Conservation (phyloP, 2,329 filamentous ascomycete genomes). For the Hysterium pulicare region DNA sequence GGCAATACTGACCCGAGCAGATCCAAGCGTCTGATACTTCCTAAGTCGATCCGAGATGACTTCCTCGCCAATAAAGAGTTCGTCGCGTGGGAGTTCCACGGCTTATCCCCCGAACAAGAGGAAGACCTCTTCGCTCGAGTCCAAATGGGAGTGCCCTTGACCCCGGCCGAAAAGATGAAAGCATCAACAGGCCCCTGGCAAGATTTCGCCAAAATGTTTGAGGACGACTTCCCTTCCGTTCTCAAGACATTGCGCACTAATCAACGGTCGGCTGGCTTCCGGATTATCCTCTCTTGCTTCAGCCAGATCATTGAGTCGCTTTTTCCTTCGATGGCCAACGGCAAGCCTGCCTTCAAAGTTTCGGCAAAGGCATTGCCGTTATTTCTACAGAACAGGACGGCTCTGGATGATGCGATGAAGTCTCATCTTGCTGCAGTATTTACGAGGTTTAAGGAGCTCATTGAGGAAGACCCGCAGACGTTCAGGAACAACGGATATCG, state of each 20-base stretch:
- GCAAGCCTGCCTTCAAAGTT: constrained; percentile 23
- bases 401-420: constrained; percentile 26
- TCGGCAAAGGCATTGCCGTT: constrained; percentile 17
- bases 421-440: constrained; percentile 33
- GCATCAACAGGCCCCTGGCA: constrained; percentile 48
- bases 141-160: constrained; percentile 45
- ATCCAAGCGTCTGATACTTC: constrained; percentile 29
- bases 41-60: constrained; percentile 30
- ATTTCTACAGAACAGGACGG: constrained; percentile 23
- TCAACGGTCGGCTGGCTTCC: constrained; percentile 30
- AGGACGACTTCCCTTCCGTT: constrained; percentile 41
- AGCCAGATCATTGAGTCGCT: constrained; percentile 36
- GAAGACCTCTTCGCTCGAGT: constrained; percentile 50
- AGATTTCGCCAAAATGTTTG: constrained; percentile 40
- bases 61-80: constrained; percentile 40
- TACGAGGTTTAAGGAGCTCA: constrained; percentile 26
- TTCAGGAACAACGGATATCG: constrained; percentile 28
- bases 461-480: constrained; percentile 20
- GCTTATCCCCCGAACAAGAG: constrained; percentile 41
- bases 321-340: constrained; percentile 20
- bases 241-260: constrained; percentile 28
- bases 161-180: constrained; percentile 46
- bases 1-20: constrained; percentile 11
- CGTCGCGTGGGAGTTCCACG: constrained; percentile 43
- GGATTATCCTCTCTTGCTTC: constrained; percentile 32